phyloP scores from a whole-genome alignment of 345 rosid genomes.

The Noccaea bulbosa region DNA sequence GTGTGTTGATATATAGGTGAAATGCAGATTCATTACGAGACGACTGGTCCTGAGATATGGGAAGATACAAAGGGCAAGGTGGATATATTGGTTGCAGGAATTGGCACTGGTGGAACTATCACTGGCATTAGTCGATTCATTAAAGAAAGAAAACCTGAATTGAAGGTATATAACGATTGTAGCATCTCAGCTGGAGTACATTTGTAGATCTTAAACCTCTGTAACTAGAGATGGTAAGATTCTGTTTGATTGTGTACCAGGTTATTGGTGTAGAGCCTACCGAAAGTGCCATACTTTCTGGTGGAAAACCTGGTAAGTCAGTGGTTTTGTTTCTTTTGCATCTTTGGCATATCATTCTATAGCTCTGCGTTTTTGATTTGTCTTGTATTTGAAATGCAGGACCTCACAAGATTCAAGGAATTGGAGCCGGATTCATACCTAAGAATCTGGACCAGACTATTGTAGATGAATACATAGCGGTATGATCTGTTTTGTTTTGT shows the following conservation, averaged over 20 bases:
- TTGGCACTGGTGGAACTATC: slow-evolving; percentile 94
- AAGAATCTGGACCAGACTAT: slow-evolving; percentile 72
- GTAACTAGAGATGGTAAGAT: slow-evolving; percentile 7
- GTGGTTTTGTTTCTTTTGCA: slow-evolving; percentile 3
- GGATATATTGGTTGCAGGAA: slow-evolving; percentile 74
- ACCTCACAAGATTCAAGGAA: slow-evolving; percentile 99
- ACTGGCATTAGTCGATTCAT: slow-evolving; percentile 76
- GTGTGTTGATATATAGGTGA: slow-evolving; percentile 11
- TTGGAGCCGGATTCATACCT: slow-evolving; percentile 98
- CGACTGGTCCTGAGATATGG: slow-evolving; percentile 93
- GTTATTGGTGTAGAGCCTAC: slow-evolving; percentile 84
- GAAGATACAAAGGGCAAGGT: slow-evolving; percentile 83
- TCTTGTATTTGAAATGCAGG: slow-evolving; percentile 53
- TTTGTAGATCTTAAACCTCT: slow-evolving; percentile 15
- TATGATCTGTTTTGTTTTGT: slow-evolving; percentile 23
- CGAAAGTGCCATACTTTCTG: slow-evolving; percentile 82
- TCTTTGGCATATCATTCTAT: slow-evolving; percentile 9
- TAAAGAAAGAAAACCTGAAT: slow-evolving; percentile 56
- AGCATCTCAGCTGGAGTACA: slow-evolving; percentile 15
- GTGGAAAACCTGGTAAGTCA: slow-evolving; percentile 83
- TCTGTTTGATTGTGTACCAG: slow-evolving; percentile 47
- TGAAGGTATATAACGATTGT: slow-evolving; percentile 39
- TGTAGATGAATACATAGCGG: slow-evolving; percentile 91
- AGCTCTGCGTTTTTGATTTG: not conserved
- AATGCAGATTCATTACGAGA: slow-evolving; percentile 78